Evolutionary conservation across 2,329 filamentous ascomycete species (phyloP), one percentile per base, ranked within the genome.

Genomic region (Fusarium sp.): DNA sequence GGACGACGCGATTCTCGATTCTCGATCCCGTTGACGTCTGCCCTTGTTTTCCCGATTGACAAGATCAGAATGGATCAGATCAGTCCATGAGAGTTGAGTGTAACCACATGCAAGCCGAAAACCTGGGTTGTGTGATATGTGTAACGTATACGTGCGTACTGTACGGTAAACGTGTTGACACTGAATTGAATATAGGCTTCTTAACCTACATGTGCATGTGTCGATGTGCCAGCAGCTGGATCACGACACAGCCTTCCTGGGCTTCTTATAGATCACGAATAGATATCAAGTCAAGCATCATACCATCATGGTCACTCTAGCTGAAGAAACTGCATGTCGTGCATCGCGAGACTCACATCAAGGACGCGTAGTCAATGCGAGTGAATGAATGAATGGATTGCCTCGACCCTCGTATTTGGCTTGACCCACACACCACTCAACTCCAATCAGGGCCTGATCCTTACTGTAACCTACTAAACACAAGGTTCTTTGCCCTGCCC

Each of bases 391-490:
- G 53, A 47, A 40, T 38, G 38, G 34, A 40, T 57, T 53, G 53
- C 40, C 53, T 56, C 44, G 49, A 54, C 55, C 53, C 69, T 71
- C 69, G 69, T 71, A 71, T 71, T 70, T 72, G 65, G 32, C 38
- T 50, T 54, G 69, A 40, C 64, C 68, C 68, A 71, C 68, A 43
- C 45, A 56, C 68, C 50, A 53, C 50, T 55, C 56, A 29, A 62
- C 45, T 57, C 68, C 64, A 66, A 72, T 72, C 64, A 65, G 56
- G 44, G 20, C 55, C 52, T 55, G 53, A 66, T 53, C 59, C 68
- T 69, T 72, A 72, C 52, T 60, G 57, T 61, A 45, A 56, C 68
- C 62, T 70, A 66, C 59, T 70, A 71, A 68, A 69, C 55, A 66
- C 68, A 71, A 71, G 55, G 55, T 71, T 69, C 58, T 32, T 64